phyloP scores from a whole-genome alignment of 805 yeast species.

The Ogataea parapolymorpha region DNA sequence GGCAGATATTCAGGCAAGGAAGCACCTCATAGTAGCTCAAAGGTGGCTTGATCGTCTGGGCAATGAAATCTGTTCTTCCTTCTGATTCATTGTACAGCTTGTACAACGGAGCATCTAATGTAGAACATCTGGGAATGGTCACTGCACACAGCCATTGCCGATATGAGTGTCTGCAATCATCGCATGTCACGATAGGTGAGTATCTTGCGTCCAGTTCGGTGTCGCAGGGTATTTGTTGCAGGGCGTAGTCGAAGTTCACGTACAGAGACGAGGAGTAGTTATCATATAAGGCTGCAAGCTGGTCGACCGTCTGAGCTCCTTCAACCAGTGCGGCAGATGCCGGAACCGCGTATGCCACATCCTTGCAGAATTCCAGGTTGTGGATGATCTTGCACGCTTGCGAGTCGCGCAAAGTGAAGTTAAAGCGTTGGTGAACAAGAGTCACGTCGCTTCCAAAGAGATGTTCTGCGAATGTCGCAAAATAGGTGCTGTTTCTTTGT shows the following conservation, averaged over 20 bases:
- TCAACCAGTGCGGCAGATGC: constrained; percentile 29
- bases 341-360: constrained; percentile 89
- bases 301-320: constrained; percentile 29
- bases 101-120: constrained; percentile 43
- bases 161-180: constrained; percentile 67
- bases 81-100: constrained; percentile 41
- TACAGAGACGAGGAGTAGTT: constrained; percentile 52
- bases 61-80: constrained; percentile 62
- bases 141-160: constrained; percentile 88
- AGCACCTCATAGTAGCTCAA: constrained; percentile 68
- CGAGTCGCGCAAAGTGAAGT: constrained; percentile 52
- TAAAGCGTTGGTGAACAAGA: constrained; percentile 51
- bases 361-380: constrained; percentile 70
- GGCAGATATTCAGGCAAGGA: constrained; percentile 83
- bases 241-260: constrained; percentile 66
- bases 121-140: constrained; percentile 81
- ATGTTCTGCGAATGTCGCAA: constrained; percentile 59
- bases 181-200: constrained; percentile 73
- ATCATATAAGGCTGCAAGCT: constrained; percentile 56
- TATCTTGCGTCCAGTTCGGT: constrained; percentile 59
- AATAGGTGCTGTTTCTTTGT: constrained; percentile 56
- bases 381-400: constrained; percentile 70
- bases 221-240: constrained; percentile 77
- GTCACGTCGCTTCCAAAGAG: constrained; percentile 52
- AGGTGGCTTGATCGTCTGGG: constrained; percentile 50